Percentiles rank a stretch among this genome's conserved stretches.
Conservation (phyloP, 2,329 filamentous ascomycete species). For the Cercospora brassicicola region DNA sequence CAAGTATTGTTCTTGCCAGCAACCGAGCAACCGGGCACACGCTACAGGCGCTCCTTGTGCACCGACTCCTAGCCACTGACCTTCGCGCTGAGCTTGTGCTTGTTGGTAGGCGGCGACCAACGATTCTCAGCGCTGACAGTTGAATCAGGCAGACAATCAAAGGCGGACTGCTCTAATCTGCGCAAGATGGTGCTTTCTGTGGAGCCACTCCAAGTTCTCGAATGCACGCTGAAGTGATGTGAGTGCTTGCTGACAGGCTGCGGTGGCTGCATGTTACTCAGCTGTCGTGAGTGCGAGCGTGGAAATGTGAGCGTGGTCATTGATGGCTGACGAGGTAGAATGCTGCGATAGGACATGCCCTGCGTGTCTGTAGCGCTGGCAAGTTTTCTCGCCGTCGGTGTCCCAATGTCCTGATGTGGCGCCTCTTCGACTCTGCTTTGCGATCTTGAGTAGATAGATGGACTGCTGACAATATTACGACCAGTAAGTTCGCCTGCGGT, state of each 20-base stretch:
- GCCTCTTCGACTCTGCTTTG: slow-evolving; percentile 12
- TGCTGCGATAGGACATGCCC: slow-evolving; percentile 15
- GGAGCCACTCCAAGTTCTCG: slow-evolving; percentile 10
- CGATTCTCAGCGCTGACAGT: neutral
- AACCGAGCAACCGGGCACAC: neutral
- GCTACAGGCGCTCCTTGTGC: neutral
- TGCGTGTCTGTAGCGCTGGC: slow-evolving; percentile 9
- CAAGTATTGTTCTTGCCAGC: neutral
- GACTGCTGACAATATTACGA: slow-evolving; percentile 11
- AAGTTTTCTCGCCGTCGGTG: neutral
- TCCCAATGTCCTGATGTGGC: neutral
- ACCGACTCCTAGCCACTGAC: neutral
- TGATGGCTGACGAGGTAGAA: slow-evolving; percentile 13
- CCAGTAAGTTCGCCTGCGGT: neutral
- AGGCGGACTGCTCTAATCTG: slow-evolving; percentile 12
- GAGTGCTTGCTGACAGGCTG: neutral
- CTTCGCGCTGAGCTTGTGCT: neutral
- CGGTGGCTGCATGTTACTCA: neutral
- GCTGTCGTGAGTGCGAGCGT: neutral
- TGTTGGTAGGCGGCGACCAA: neutral
- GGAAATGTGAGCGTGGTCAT: neutral
- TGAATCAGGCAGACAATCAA: neutral
- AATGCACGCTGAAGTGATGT: slow-evolving; percentile 2
- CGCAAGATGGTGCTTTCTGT: slow-evolving; percentile 16
- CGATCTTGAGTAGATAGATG: slow-evolving; percentile 17